Conservation (phyloP, 768 basidiomycete genomes). For the Suillus cothurnatus region DNA sequence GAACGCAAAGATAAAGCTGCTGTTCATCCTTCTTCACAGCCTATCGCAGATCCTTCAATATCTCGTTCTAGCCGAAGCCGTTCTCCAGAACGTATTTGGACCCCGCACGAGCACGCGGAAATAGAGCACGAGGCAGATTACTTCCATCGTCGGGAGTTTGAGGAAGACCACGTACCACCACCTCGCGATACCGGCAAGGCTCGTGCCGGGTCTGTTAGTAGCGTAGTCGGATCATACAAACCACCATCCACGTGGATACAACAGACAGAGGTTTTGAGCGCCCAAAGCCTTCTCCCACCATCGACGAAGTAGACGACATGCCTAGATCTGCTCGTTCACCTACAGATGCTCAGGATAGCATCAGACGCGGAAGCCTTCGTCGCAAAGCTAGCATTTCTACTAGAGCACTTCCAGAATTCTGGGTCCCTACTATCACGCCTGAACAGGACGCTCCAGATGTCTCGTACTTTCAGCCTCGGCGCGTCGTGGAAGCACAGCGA, state of each 20-base stretch:
- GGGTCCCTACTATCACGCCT: constrained; percentile 51
- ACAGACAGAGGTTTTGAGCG: constrained; percentile 24
- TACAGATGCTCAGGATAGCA: constrained; percentile 23
- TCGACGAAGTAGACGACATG: constrained; percentile 34
- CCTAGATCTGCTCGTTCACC: constrained; percentile 21
- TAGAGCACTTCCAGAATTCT: constrained; percentile 46
- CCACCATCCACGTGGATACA: constrained; percentile 26
- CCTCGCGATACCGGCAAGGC: constrained; percentile 20
- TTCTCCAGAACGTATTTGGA: constrained; percentile 22
- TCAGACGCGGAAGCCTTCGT: constrained; percentile 30
- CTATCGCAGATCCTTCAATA: constrained; percentile 5
- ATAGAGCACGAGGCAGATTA: constrained; percentile 24
- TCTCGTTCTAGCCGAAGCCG: constrained; percentile 16
- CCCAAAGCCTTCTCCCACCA: constrained; percentile 20
- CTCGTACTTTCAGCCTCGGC: constrained; percentile 46
- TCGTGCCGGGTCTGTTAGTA: constrained; percentile 30
- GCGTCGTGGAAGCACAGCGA: constrained; percentile 50
- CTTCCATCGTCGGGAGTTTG: constrained; percentile 25
- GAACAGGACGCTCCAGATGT: constrained; percentile 44
- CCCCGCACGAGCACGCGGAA: constrained; percentile 21
- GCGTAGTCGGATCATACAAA: constrained; percentile 27
- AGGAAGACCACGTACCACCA: constrained; percentile 23
- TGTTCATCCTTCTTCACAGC: constrained; percentile 10
- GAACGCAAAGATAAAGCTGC: constrained; percentile 28
- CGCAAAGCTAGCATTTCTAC: constrained; percentile 37